Conservation (phyloP, 1,284 basidiomycete genomes). For the Cutaneotrichosporon curvatum region DNA sequence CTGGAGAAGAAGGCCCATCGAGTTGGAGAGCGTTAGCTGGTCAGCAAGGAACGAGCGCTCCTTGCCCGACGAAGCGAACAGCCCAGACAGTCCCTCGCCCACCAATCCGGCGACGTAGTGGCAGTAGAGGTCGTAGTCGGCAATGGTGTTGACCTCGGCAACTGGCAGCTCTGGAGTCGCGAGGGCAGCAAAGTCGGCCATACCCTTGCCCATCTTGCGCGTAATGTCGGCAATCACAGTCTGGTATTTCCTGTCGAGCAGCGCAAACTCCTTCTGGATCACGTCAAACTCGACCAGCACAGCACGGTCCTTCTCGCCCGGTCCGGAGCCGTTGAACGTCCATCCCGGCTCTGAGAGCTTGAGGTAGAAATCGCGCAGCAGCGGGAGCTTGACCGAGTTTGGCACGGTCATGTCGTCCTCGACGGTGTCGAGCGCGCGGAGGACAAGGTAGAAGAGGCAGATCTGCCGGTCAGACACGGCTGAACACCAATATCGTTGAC, state of each 20-base stretch:
- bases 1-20: conserved; percentile 93
- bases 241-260: conserved; percentile 64
- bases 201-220: conserved; percentile 82
- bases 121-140: conserved; percentile 94
- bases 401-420: conserved; percentile 98
- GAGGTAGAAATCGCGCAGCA: conserved; percentile 77
- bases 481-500: too few species aligned
- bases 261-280: conserved; percentile 74
- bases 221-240: conserved; percentile 75
- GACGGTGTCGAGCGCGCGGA: conserved; percentile 89
- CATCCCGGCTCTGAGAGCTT: conserved; percentile 78
- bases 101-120: conserved; percentile 98
- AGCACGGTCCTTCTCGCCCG: conserved; percentile 82
- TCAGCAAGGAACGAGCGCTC: conserved; percentile 69
- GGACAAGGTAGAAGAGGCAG: conserved; percentile 89
- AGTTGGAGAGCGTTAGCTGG: conserved; percentile 83
- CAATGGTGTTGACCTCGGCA: conserved; percentile 61
- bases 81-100: conserved; percentile 86
- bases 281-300: conserved; percentile 79
- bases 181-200: conserved; percentile 89
- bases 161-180: conserved; percentile 62
- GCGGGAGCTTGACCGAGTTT: conserved; percentile 74
- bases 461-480: conserved; percentile 62
- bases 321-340: conserved; percentile 76
- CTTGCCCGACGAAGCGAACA: conserved; percentile 82